phyloP scores from a whole-genome alignment of 2,329 filamentous ascomycete genomes.

The Ophiocordyceps camponoti-rufipedis region DNA sequence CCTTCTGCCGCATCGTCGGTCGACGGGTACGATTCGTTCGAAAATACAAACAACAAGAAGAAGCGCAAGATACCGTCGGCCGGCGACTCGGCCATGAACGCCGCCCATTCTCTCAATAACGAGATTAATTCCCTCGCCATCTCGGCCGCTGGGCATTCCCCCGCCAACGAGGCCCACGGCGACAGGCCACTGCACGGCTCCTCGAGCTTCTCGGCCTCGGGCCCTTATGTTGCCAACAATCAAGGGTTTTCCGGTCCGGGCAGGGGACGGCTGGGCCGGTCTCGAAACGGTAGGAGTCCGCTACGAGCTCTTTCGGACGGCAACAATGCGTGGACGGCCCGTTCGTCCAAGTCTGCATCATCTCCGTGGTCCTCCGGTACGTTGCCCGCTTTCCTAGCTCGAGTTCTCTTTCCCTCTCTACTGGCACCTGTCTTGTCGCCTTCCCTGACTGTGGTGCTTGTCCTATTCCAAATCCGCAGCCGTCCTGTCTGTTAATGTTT shows the following conservation, averaged over 20 bases:
- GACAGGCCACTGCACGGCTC: conserved; percentile 8
- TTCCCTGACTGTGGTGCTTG: background rate
- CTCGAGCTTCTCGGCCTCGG: conserved; percentile 14
- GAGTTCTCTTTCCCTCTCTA: background rate
- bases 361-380: conserved; percentile 28
- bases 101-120: conserved; percentile 16
- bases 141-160: conserved; percentile 7
- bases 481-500: too few relatives aligned
- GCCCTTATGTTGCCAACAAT: conserved; percentile 30
- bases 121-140: conserved; percentile 22
- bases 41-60: conserved; percentile 99
- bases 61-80: conserved; percentile 94
- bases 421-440: background rate
- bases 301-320: conserved; percentile 41
- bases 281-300: conserved; percentile 41
- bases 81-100: conserved; percentile 41
- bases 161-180: conserved; percentile 12
- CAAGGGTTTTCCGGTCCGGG: conserved; percentile 67
- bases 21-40: conserved; percentile 91
- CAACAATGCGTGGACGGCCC: conserved; percentile 34
- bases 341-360: conserved; percentile 25
- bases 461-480: background rate
- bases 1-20: conserved; percentile 51
- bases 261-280: conserved; percentile 63
- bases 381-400: conserved; percentile 7